Base-by-base conservation (phyloP, 495 filamentous ascomycete species). In the Penicillium subrubescens region DNA sequence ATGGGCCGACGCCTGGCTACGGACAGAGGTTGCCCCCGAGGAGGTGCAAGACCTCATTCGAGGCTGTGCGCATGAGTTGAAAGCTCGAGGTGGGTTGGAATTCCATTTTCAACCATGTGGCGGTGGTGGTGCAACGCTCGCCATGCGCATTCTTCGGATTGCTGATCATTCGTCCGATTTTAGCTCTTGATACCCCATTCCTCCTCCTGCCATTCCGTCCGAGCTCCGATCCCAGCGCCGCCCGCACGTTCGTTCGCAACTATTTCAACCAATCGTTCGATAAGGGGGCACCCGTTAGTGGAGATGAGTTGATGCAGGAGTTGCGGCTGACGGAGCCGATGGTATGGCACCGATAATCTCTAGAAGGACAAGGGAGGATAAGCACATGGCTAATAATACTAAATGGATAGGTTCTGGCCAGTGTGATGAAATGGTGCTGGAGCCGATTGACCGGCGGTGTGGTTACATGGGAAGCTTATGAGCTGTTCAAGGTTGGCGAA, bases 351-450 rank as follows among this genome's bases (percentile, higher is more conserved):
- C 11, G 21, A 27, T 25, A 46, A 19, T 50, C 33, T n/a, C 15
- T 6, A n/a, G 56, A 5, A 14, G 11, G 34, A 33, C 11, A 35
- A 21, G 27, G 41, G 34, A 10, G 19, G 23, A 29, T n/a, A 17
- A 11, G 25, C 31, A 29, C 3, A 31, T 34, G n/a, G 55, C 57
- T 70, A 39, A 67, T 52, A 14, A 23, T 60, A 19, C 34, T 34
- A 25, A 12, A 19, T 23, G 34, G 53, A 39, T 69, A 97, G 93
- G 94, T 97, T 59, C 83, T 99, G 51, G 93, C 92, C 67, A 94
- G 93, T 71, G 92, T 97, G 34, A 80, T 97, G 67, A 99, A 98
- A 83, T 99, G 95, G 95, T 97, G 95, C 75, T 99, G 95, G 95
- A 93, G 92, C 76, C 86, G 95, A 83, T 81, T 99, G 41, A 87